Evolutionary conservation across 163 green algal genomes (phyloP).

Genomic region (Coccomyxa subellipsoidea): DNA sequence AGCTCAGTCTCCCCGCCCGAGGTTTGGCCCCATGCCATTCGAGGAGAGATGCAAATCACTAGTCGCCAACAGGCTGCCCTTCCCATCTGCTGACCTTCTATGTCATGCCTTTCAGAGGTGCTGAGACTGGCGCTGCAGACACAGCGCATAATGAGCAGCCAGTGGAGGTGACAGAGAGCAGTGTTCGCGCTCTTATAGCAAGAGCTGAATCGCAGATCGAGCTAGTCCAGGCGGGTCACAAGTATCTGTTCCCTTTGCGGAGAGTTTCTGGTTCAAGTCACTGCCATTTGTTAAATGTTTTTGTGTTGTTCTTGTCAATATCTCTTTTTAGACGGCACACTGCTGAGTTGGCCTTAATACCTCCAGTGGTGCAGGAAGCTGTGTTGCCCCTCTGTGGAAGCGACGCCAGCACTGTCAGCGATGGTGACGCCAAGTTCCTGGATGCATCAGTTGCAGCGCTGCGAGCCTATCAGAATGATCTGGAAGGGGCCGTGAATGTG

Average conservation of each 20-base stretch:
- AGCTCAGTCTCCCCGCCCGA: background rate
- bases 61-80: background rate
- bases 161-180: background rate
- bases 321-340: too few species aligned
- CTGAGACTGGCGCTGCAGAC: background rate
- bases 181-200: background rate
- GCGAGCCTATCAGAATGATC: background rate
- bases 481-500: conserved; percentile 7
- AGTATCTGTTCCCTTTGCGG: background rate
- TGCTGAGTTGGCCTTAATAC: too few species aligned
- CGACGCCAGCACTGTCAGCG: background rate
- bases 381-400: background rate
- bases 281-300: too few species aligned
- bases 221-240: background rate
- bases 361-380: background rate
- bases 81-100: background rate
- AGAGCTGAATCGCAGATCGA: background rate
- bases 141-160: background rate
- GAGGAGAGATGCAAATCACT: background rate
- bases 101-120: background rate
- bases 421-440: background rate
- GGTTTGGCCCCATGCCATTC: background rate
- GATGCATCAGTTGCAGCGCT: conserved; percentile 4
- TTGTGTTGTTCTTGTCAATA: too few species aligned
- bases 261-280: too few species aligned